A percentile compares a stretch with the other conserved stretches of the same genome.
Evolutionary conservation across 2,329 filamentous ascomycete genomes (phyloP).

Genomic region (Lizonia empirigonia): DNA sequence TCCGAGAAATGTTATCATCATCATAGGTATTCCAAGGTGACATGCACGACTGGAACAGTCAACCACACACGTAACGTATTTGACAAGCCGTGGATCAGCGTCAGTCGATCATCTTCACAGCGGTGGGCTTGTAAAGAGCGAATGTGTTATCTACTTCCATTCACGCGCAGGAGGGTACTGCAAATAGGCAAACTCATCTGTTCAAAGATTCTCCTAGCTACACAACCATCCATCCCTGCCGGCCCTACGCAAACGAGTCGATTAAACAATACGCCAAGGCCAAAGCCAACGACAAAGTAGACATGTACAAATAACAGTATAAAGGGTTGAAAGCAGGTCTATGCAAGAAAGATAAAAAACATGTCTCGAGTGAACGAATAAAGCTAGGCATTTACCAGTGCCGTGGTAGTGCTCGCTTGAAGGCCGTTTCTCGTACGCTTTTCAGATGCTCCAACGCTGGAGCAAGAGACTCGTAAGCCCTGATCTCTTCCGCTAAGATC

Average conservation of each 20-base stretch:
- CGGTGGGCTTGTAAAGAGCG: too few relatives aligned
- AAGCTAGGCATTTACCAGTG: neutral
- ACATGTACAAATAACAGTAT: constrained; percentile 30
- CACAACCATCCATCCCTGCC: neutral
- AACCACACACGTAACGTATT: too few relatives aligned
- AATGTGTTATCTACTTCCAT: too few relatives aligned
- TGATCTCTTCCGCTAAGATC: constrained; percentile 1
- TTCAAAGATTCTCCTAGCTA: neutral
- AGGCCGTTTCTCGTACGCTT: neutral
- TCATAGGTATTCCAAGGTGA: too few relatives aligned
- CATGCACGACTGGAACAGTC: too few relatives aligned
- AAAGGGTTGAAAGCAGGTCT: constrained; percentile 15
- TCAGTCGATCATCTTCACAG: too few relatives aligned
- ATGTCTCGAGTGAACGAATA: neutral
- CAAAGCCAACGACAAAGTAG: constrained; percentile 19
- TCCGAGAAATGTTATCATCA: too few relatives aligned
- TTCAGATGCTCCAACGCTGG: neutral
- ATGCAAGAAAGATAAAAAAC: constrained; percentile 11
- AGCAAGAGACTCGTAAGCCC: neutral
- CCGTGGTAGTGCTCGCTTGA: neutral
- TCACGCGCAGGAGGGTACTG: too few relatives aligned
- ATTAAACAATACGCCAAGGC: constrained; percentile 20
- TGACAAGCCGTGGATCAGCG: too few relatives aligned
- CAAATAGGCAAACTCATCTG: too few relatives aligned
- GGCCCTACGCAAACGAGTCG: constrained; percentile 6